Evolutionary conservation across 306 rosid species (phyloP).

Genomic region (Boehmeria nivea): DNA sequence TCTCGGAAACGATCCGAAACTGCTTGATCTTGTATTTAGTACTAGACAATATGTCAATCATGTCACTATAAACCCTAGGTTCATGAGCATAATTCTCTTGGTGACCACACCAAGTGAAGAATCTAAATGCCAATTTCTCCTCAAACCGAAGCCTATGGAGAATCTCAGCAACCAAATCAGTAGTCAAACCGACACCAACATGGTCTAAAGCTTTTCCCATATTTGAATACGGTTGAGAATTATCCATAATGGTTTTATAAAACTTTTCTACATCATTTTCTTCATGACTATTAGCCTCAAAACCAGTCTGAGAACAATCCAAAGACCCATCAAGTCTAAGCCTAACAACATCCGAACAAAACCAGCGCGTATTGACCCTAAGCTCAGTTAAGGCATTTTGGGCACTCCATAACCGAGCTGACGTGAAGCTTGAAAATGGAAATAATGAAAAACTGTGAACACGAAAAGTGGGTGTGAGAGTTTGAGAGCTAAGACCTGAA

Average conservation of each 20-base stretch:
- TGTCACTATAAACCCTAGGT: slow-evolving; percentile 54
- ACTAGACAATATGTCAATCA: slow-evolving; percentile 79
- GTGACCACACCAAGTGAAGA: slow-evolving; percentile 81
- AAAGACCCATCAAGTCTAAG: slow-evolving; percentile 17
- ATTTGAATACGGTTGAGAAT: slow-evolving; percentile 38
- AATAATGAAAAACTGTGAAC: slow-evolving; percentile 16
- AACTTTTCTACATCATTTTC: slow-evolving; percentile 44
- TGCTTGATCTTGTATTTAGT: slow-evolving; percentile 70
- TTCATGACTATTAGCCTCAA: slow-evolving; percentile 9
- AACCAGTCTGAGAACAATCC: slow-evolving; percentile 20
- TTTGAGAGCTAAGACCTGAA: slow-evolving; percentile 12
- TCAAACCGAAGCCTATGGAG: slow-evolving; percentile 65
- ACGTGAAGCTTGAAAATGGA: no score
- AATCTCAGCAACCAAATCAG: slow-evolving; percentile 61
- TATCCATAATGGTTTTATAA: slow-evolving; percentile 39
- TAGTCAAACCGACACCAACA: slow-evolving; percentile 41
- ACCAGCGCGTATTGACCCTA: slow-evolving; percentile 21
- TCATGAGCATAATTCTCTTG: slow-evolving; percentile 73
- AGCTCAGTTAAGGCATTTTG: slow-evolving; percentile 7
- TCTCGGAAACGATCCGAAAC: slow-evolving; percentile 76
- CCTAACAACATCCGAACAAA: slow-evolving; percentile 36
- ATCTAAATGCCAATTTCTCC: slow-evolving; percentile 79
- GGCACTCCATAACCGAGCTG: no score
- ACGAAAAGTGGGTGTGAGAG: slow-evolving; percentile 16
- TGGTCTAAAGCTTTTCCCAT: slow-evolving; percentile 63